Conservation (phyloP, 495 filamentous ascomycete species). For the Gamarada debralockiae region DNA sequence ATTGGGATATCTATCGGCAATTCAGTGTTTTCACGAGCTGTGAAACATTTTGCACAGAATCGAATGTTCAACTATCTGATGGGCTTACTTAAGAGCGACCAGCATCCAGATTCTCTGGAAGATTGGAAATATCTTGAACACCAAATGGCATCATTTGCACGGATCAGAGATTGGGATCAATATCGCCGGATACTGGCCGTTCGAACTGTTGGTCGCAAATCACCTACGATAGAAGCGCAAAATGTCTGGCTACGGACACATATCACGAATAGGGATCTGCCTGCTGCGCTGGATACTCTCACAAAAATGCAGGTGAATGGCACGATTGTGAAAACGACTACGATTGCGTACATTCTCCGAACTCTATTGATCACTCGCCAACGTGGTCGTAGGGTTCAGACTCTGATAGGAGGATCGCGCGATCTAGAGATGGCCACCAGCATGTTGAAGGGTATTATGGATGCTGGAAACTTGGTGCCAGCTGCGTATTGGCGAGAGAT, state of each 20-base stretch:
- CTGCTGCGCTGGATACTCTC: slow-evolving; percentile 20
- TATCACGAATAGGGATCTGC: slow-evolving; percentile 17
- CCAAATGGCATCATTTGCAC: slow-evolving; percentile 48
- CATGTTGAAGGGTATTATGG: slow-evolving; percentile 31
- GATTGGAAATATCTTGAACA: slow-evolving; percentile 55
- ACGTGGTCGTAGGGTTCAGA: slow-evolving; percentile 3
- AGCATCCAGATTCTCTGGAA: slow-evolving; percentile 72
- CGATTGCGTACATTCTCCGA: slow-evolving; percentile 10
- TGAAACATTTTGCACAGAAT: slow-evolving; percentile 53
- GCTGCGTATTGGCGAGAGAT: slow-evolving; percentile 43
- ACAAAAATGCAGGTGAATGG: slow-evolving; percentile 24
- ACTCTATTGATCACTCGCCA: slow-evolving; percentile 8
- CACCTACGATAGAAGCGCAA: slow-evolving; percentile 15
- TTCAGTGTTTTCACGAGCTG: slow-evolving; percentile 54
- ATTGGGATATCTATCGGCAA: slow-evolving; percentile 54
- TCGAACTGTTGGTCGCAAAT: slow-evolving; percentile 7
- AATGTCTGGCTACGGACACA: slow-evolving; percentile 40
- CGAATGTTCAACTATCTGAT: slow-evolving; percentile 53
- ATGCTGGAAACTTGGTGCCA: slow-evolving; percentile 28
- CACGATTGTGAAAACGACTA: slow-evolving; percentile 8
- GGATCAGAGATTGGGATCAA: slow-evolving; percentile 39
- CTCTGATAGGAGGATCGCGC: neutral
- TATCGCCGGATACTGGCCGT: slow-evolving; percentile 52
- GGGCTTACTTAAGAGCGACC: slow-evolving; percentile 61
- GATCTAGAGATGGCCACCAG: slow-evolving; percentile 27